Base-by-base conservation (phyloP, 768 basidiomycete species). In the Mycena amicta region DNA sequence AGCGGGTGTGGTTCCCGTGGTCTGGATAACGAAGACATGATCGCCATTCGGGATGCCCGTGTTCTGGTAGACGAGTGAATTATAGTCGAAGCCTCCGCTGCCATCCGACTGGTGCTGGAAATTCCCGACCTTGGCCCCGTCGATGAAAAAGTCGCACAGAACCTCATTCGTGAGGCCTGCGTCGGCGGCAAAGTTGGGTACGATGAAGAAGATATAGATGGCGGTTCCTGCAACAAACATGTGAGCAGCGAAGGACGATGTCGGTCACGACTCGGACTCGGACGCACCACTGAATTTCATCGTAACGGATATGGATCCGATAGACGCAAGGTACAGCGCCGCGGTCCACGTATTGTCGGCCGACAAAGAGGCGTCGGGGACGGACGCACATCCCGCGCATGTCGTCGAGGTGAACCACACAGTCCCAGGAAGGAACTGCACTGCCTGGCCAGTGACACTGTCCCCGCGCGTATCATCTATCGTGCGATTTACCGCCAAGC, bases 391-490 rank as follows among this genome's bases (percentile, higher is more conserved):
- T 8, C 22, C 50, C 31, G 41, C 30, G 55, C 63, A 63, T 6
- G 58, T 45, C 28, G 54, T 59, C 33, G 52, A 49, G 49, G 61
- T 58, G 18, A 59, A 37, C 62, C 62, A 63, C 23, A 50, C 39
- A 2, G 28, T 18, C 3, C 20, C 39, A 1, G 66, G 66, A 20
- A 56, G 53, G 23, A 63, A 67, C 27, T 60, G 53, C 11, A 61
- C 56, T 18, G 46, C 18, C 2, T 13, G 53, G 1, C 60, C 60
- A 20, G 62, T 66, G 27, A 50, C 53, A 28, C 40, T 56, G 46
- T 68, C 67, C 3, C 65, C 67, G 49, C 20, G 15, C 8, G 50
- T 28, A 39, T 68, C 67, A 37, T 68, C 67, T 50, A 68, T 66
- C 25, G 67, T 68, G 49, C 57, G 59, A 33, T 67, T 67, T 43